Conservation (phyloP, 2,329 filamentous ascomycete species). For the Talaromyces sp. region DNA sequence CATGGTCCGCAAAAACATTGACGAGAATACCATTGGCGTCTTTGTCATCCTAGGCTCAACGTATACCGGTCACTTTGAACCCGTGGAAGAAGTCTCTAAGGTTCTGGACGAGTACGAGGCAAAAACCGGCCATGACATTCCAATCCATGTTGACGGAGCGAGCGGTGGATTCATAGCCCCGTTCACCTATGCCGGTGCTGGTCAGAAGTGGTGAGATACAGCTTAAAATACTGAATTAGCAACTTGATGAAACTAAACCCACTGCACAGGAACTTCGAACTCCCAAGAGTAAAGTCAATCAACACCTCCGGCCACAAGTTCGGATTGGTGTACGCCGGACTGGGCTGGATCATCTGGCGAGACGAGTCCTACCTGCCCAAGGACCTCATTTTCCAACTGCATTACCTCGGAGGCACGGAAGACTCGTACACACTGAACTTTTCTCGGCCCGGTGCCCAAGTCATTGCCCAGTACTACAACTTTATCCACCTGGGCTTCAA, state of each 20-base stretch:
- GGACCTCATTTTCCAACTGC: constrained; percentile 64
- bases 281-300: constrained; percentile 47
- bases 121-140: constrained; percentile 58
- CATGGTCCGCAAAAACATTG: constrained; percentile 60
- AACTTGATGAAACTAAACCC: not conserved
- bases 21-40: constrained; percentile 73
- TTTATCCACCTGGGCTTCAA: constrained; percentile 63
- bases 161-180: constrained; percentile 40
- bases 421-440: constrained; percentile 69
- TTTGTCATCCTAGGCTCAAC: constrained; percentile 68
- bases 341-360: constrained; percentile 67
- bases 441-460: constrained; percentile 62
- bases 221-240: not conserved
- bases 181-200: constrained; percentile 32
- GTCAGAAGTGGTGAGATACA: constrained; percentile 48
- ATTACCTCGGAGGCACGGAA: constrained; percentile 67
- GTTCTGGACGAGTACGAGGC: constrained; percentile 60
- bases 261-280: constrained; percentile 23
- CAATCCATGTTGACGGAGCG: constrained; percentile 50
- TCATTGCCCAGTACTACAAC: constrained; percentile 69
- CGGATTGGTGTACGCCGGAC: constrained; percentile 58
- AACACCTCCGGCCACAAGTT: constrained; percentile 50
- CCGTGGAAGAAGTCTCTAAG: constrained; percentile 61
- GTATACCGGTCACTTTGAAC: constrained; percentile 70
- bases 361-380: constrained; percentile 61